Evolutionary conservation across 1,284 basidiomycete genomes (phyloP), one percentile per base, ranked within the genome.

Genomic region (Fomitopsis betulina): DNA sequence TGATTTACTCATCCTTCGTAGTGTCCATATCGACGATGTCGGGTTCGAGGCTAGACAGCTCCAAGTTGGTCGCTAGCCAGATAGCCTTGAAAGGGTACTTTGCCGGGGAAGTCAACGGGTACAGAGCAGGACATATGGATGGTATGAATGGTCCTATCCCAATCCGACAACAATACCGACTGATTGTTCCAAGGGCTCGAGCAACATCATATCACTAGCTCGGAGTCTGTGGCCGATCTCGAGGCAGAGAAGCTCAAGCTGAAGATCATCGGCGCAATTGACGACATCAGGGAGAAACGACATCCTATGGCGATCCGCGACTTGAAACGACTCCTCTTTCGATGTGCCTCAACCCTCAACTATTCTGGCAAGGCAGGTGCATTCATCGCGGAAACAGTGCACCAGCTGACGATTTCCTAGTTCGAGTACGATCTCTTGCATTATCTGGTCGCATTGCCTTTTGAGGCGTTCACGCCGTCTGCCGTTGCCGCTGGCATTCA

Each of bases 401-500:
- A 17, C 32, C 6, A 15, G 12, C 33, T 51, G 12, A 37, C 19
- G 17, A 35, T 19, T 7, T 3, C 17, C 21, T 25, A 94, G 88
- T 88, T 88, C 67, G 93, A 99, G 63, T 84, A 91, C 67, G 91
- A 93, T 39, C 79, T 99, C 9, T 76, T 99, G 3, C 91, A 95
- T 71, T 90, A 92, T 69, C 77, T 99, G 27, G 95, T 99, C 8
- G 82, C 83, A 27, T 74, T 99, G 17, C 97, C 97, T 0, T 92
- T 98, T 66, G 89, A 90, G 57, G 87, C 93, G 3, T 94, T 95
- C 65, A 94, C 93, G 0, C 94, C 95, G 0, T 80, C 91, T 5
- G 85, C 95, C 0, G 85, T 98, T 59, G 83, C 90, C 9, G 85
- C 91, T 1, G 96, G 94, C 0, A 89, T 95, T 53, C 94, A 98